Evolutionary conservation across 805 yeast genomes (phyloP).

Genomic region (Tetrapisispora phaffii): DNA sequence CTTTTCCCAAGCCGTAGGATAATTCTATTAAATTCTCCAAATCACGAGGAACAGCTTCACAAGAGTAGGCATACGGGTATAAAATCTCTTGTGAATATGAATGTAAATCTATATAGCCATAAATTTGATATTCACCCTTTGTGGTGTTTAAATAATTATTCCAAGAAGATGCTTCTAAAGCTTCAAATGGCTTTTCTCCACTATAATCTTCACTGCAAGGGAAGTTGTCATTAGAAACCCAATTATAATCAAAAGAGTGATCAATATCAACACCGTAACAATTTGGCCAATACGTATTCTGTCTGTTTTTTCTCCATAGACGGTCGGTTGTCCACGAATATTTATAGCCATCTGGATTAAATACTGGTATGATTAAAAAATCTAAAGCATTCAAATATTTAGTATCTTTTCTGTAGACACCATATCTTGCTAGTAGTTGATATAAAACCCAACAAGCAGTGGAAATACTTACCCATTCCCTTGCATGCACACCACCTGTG

Average conservation of each 20-base stretch:
- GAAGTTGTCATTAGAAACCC: conserved; percentile 47
- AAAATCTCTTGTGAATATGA: conserved; percentile 78
- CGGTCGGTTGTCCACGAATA: conserved; percentile 75
- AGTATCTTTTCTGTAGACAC: conserved; percentile 33
- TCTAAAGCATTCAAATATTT: conserved; percentile 49
- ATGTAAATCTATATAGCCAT: conserved; percentile 75
- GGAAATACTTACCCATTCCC: conserved; percentile 81
- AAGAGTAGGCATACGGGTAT: conserved; percentile 75
- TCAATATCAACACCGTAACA: conserved; percentile 84
- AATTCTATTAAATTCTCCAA: conserved; percentile 71
- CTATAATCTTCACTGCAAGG: conserved; percentile 80
- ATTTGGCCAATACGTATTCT: conserved; percentile 51
- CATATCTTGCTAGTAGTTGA: conserved; percentile 40
- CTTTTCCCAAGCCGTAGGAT: conserved; percentile 70
- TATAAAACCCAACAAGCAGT: conserved; percentile 51
- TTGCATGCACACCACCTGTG: conserved; percentile 78
- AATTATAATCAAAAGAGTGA: conserved; percentile 70
- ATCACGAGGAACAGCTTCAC: conserved; percentile 65
- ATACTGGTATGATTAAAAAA: conserved; percentile 69
- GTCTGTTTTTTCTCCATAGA: conserved; percentile 84
- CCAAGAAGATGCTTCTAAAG: conserved; percentile 46
- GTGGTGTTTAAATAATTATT: conserved; percentile 37
- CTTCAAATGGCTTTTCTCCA: conserved; percentile 65
- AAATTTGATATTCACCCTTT: conserved; percentile 43
- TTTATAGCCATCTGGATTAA: conserved; percentile 86